Base-by-base conservation (phyloP, 345 rosid genomes). In the Gossypium mustelinum region DNA sequence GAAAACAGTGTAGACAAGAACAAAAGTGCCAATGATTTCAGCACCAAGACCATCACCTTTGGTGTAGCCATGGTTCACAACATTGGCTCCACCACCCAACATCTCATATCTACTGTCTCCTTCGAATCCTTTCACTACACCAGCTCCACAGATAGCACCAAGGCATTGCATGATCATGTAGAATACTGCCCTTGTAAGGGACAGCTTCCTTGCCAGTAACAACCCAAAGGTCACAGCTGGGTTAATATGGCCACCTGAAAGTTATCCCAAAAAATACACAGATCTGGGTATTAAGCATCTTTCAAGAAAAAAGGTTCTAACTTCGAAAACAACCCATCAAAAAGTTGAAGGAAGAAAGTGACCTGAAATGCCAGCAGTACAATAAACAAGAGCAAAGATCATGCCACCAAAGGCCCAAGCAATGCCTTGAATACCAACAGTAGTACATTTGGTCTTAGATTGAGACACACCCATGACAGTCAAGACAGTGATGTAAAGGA, bases 351-450 rank as follows among this genome's bases (percentile, higher is more conserved):
- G 18, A 54, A 60, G 14, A 60, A 25, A 44, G 75, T 75, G 20
- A 87, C 94, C 92, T 66, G 94, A 90, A 76, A 90, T 88, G 48
- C 94, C 90, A 24, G 94, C 90, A 70, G 94, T 90, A 75, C 87
- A 87, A 86, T 89, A 89, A 61, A 89, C 94, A 76, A 89, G 94
- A 27, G 90, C 89, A 63, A 90, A 90, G 84, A 90, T 90, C 92
- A 88, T 89, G 76, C 94, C 94, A 58, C 94, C 94, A 43, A 89
- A 89, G 59, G 92, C 88, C 94, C 94, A 88, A 54, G 41, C 41
- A 34, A 34, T 34, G 41, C 41, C 94, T 77, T 89, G 94, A 64
- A 89, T 81, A 47, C 92, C 94, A 2, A 89, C 92, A 34, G 88
- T 75, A 61, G 79, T 9, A 7, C 90, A 88, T 79, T 70, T 82